A percentile compares a stretch with the other conserved stretches of the same genome.
These are phyloP conservation scores for Clarireedia paspali DNA, from an alignment of 2,329 filamentous ascomycete species.

Conservation along the genomic window DNA sequence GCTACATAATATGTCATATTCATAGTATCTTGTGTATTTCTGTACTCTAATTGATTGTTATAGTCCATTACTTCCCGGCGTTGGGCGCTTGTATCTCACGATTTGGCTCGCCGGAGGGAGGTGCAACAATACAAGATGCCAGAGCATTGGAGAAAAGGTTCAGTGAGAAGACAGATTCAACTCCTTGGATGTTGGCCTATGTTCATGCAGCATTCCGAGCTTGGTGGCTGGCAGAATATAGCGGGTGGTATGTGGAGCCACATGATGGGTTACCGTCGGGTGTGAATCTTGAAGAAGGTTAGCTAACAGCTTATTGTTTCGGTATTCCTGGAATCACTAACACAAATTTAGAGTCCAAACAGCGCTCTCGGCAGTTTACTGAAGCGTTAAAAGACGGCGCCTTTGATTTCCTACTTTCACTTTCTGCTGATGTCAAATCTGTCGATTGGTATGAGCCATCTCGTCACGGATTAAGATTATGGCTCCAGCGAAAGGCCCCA, in stretches of 20 bases:
- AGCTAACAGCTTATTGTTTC: slow-evolving; percentile 10
- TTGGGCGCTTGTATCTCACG: slow-evolving; percentile 69
- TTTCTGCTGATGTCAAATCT: slow-evolving; percentile 73
- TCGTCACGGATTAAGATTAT: slow-evolving; percentile 71
- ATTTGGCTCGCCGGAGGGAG: slow-evolving; percentile 71
- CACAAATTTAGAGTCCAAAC: slow-evolving; percentile 51
- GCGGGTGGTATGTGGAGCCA: slow-evolving; percentile 76
- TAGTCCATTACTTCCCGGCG: slow-evolving; percentile 75
- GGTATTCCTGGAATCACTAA: slow-evolving; percentile 6
- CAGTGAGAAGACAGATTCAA: slow-evolving; percentile 56
- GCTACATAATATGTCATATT: background rate
- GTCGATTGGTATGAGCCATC: slow-evolving; percentile 85
- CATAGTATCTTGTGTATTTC: background rate
- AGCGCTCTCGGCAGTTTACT: slow-evolving; percentile 65
- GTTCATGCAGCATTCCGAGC: slow-evolving; percentile 72
- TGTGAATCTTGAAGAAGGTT: slow-evolving; percentile 55
- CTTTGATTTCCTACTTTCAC: slow-evolving; percentile 82
- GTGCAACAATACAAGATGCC: slow-evolving; percentile 58
- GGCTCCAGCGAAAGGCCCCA: slow-evolving; percentile 74
- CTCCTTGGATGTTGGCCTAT: slow-evolving; percentile 64
- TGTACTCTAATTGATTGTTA: slow-evolving; percentile 18
- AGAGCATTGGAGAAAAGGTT: slow-evolving; percentile 63
- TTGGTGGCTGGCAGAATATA: slow-evolving; percentile 92
- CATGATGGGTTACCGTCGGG: slow-evolving; percentile 49
- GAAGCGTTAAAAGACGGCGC: slow-evolving; percentile 79